Base-by-base conservation (phyloP, 2,329 filamentous ascomycete species). In the Xylariaceae sp. region DNA sequence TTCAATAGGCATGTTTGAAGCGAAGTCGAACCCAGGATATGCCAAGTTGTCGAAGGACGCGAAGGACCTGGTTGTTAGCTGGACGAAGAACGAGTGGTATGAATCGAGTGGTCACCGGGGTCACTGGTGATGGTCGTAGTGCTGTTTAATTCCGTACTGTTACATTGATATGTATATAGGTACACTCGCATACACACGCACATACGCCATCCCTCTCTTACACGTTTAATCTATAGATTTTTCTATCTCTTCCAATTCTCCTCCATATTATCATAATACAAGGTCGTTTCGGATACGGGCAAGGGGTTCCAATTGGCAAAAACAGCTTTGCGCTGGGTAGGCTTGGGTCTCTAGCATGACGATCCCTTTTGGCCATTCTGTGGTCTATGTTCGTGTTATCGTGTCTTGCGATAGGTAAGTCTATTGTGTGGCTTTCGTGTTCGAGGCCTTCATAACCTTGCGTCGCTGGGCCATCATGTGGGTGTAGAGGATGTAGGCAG, bases 391-490 rank as follows among this genome's bases (percentile, higher is more conserved):
- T n/a, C 13, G 15, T 44, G 39, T 49, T 37, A 51, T 55, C 34
- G 18, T 44, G 37, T 48, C 44, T 49, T 37, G 17, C 37, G 37
- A 34, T 35, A 13, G 2, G 8, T 49, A n/a, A n/a, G 11, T 57
- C 61, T 68, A 79, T 66, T 77, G 72, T 9, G 67, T 68, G 61
- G 76, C 76, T 71, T 81, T 79, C 51, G 69, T 68, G 52, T 76
- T 83, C 70, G 86, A 83, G 47, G 80, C 82, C 57, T 84, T 83
- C 78, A 91, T 78, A 56, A 93, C 84, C 82, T 91, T 96, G 66
- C 84, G 82, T 67, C 93, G 82, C 81, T 99, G 94, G 62, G 82
- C 81, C 80, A 97, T 90, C 94, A 99, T 97, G 75, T 99, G 89
- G 18, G 89, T 91, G 73, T 94, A 97, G 59, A 97, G 76, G 58